Percentiles rank a stretch among this genome's conserved stretches.
Conservation (phyloP, 805 yeast species). For the Hanseniaspora clermontiae region DNA sequence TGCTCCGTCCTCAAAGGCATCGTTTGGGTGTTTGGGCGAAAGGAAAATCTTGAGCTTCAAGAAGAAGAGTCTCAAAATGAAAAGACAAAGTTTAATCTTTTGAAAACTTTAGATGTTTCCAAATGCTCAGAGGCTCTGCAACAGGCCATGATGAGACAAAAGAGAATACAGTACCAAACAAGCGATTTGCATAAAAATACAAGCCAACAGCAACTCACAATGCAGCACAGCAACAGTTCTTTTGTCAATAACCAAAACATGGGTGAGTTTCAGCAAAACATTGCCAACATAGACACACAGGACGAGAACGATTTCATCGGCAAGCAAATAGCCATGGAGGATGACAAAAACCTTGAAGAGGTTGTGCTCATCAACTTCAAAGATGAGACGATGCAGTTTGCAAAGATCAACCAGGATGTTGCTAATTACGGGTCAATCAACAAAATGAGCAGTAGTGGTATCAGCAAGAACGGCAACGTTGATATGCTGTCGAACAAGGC, state of each 20-base stretch:
- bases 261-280: not conserved
- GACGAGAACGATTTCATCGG: not conserved
- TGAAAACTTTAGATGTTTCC: not conserved
- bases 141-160: not conserved
- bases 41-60: not conserved
- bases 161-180: constrained; percentile 5
- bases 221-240: not conserved
- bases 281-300: not conserved
- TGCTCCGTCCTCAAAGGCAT: not conserved
- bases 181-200: not conserved
- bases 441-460: not conserved
- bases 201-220: not conserved
- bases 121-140: constrained; percentile 7
- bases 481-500: not conserved
- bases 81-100: not conserved
- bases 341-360: constrained; percentile 2
- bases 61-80: constrained; percentile 6
- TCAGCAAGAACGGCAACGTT: not conserved
- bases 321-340: not conserved
- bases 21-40: not conserved
- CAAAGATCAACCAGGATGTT: constrained; percentile 1
- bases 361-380: constrained; percentile 11
- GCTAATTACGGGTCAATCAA: constrained; percentile 4
- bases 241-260: not conserved
- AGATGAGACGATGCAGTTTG: constrained; percentile 7